phyloP scores from a whole-genome alignment of 305 asterid genomes.

The Caryopteris hybrid region DNA sequence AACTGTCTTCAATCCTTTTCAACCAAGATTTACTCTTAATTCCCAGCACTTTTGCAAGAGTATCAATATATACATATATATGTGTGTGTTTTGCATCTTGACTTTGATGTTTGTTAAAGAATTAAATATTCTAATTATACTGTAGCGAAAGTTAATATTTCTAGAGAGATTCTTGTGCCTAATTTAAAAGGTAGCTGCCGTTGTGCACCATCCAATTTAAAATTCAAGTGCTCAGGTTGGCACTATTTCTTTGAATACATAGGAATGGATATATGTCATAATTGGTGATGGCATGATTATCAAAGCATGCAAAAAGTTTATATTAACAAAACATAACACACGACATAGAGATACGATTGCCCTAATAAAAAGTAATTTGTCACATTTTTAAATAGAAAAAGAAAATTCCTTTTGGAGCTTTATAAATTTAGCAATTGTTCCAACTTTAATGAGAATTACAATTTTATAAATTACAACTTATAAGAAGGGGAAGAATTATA shows the following conservation, averaged over 20 bases:
- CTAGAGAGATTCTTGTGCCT: constrained; percentile 33
- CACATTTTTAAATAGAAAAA: too few species aligned
- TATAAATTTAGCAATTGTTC: too few species aligned
- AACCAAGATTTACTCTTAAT: constrained; percentile 29
- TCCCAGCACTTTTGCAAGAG: constrained; percentile 9
- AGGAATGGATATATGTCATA: not conserved
- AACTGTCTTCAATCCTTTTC: constrained; percentile 26
- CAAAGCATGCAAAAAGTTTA: constrained; percentile 5
- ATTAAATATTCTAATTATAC: constrained; percentile 16
- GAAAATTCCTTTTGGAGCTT: too few species aligned
- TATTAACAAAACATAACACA: too few species aligned
- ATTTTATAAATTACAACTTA: too few species aligned
- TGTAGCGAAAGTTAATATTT: constrained; percentile 12
- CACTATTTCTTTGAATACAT: not conserved
- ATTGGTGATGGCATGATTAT: constrained; percentile 16
- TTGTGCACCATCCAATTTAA: constrained; percentile 22
- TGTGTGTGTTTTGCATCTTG: constrained; percentile 22
- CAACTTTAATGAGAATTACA: too few species aligned
- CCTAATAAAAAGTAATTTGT: too few species aligned
- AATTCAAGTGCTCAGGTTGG: too few species aligned
- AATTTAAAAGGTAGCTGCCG: too few species aligned
- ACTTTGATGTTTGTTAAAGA: constrained; percentile 22
- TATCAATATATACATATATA: constrained; percentile 1
- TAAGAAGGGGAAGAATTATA: too few species aligned
- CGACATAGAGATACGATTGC: too few species aligned